Percentiles rank a stretch among this genome's conserved stretches.
Conservation (phyloP, 164 flowering plant genomes). For the Liriodendron chinense region DNA sequence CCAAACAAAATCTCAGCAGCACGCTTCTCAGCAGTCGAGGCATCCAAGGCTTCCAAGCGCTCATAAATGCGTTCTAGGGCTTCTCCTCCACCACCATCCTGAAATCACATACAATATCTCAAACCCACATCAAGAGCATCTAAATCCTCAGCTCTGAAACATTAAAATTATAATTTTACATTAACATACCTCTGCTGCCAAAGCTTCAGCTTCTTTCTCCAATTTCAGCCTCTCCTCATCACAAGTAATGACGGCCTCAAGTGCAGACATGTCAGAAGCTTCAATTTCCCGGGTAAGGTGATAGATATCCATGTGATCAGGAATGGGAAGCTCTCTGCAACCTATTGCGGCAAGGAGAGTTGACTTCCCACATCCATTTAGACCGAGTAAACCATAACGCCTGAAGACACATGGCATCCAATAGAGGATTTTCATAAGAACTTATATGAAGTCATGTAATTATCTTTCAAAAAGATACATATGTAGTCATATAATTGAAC, state of each 20-base stretch:
- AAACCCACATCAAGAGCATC: background rate
- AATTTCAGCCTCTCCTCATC: constrained; percentile 84
- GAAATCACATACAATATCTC: constrained; percentile 1
- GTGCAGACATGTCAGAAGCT: constrained; percentile 91
- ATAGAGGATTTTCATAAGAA: background rate
- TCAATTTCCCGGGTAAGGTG: constrained; percentile 88
- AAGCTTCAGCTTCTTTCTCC: constrained; percentile 81
- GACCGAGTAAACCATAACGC: constrained; percentile 92
- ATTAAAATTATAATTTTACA: background rate
- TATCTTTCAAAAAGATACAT: background rate
- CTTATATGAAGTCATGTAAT: background rate
- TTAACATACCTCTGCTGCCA: constrained; percentile 63
- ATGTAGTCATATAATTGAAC: background rate
- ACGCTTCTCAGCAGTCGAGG: constrained; percentile 90
- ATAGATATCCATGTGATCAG: constrained; percentile 95
- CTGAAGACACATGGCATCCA: constrained; percentile 29
- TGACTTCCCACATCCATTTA: constrained; percentile 97
- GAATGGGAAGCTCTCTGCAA: constrained; percentile 86
- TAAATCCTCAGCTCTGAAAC: background rate
- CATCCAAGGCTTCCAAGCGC: constrained; percentile 89
- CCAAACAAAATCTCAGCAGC: constrained; percentile 95
- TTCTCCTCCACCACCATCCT: constrained; percentile 94
- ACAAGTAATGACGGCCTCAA: constrained; percentile 87
- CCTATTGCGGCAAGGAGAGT: constrained; percentile 89
- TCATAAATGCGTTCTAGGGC: constrained; percentile 83